Conservation (phyloP, 1,284 basidiomycete species). For the Microbotryum saponariae region DNA sequence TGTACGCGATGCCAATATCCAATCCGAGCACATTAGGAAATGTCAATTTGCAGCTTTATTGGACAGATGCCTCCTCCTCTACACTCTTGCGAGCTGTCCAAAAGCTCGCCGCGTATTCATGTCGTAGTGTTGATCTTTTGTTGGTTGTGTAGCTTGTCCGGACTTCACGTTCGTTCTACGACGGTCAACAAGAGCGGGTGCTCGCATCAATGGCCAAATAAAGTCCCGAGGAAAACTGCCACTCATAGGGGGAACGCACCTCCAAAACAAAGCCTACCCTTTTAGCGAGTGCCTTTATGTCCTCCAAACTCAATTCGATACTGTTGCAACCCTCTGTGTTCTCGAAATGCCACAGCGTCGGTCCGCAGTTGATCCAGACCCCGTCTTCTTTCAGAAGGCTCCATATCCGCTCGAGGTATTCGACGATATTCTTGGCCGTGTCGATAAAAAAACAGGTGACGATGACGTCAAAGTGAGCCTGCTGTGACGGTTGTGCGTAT, state of each 20-base stretch:
- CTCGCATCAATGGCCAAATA: no score
- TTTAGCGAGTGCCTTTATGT: constrained; percentile 67
- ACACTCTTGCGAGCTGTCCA: constrained; percentile 35
- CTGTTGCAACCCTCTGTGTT: constrained; percentile 68
- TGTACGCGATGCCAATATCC: no score
- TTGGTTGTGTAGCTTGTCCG: constrained; percentile 83
- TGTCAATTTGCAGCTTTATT: not conserved
- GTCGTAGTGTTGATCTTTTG: constrained; percentile 72
- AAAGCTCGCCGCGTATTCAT: constrained; percentile 62
- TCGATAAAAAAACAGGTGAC: constrained; percentile 98
- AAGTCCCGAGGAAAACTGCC: no score
- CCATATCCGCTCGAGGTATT: constrained; percentile 76
- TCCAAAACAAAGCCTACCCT: constrained; percentile 74
- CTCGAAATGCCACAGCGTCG: constrained; percentile 93
- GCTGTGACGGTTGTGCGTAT: constrained; percentile 49
- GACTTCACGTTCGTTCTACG: constrained; percentile 68
- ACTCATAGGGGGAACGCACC: constrained; percentile 46
- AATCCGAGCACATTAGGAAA: no score
- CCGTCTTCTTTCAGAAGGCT: constrained; percentile 70
- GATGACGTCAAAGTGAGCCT: constrained; percentile 69
- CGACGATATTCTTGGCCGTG: constrained; percentile 86
- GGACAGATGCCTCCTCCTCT: not conserved
- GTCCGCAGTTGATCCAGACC: constrained; percentile 87
- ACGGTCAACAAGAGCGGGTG: not conserved
- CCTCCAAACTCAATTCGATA: constrained; percentile 80